Evolutionary conservation across 2,329 filamentous ascomycete species (phyloP), one percentile per base, ranked within the genome.

Genomic region (Cladosporium austrohemisphaericum): DNA sequence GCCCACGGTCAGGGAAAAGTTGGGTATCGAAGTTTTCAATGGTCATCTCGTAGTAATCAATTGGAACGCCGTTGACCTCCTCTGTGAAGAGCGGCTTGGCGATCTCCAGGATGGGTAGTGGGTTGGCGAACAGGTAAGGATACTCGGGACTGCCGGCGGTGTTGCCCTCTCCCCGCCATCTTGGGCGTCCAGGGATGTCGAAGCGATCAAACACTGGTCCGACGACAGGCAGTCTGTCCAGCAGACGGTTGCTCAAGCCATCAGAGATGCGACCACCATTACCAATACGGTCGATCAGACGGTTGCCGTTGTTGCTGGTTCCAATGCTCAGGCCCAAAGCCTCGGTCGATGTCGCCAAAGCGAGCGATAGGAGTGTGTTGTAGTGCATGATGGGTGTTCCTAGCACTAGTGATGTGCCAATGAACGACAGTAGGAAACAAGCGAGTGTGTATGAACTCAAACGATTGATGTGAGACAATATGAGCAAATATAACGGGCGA

Each of bases 31-130:
- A 70, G 2, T 61, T 46, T 46, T 68, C 62, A 41, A 76, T 67
- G 5, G 69, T 67, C 20, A 74, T 58, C 52, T 76, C 69, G 55
- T 74, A 77, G 60, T 70, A 76, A 46, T 76, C 69, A 31, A 76
- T 71, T 2, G 59, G 54, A 11, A 60, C 61, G 9, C 67, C 66
- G 23, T 66, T 68, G 11, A 61, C 55, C 6, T 51, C 52, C 43
- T 68, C 65, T 1, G 63, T 69, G 51, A 64, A 71, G 6, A 62
- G 65, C 13, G 29, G 35, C 19, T 52, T 43, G 1, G 57, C 58
- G 19, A 60, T 45, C 9, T 51, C 29, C 18, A 56, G 57, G 29
- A 59, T 55, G 1, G 57, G 56, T 14, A 60, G 52, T 4, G 57
- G 49, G 8, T 53, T 29, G 9, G 57, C 37, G 37, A 58, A 60